Conservation (phyloP, 805 yeast species). For the Scheffersomyces ergatensis region DNA sequence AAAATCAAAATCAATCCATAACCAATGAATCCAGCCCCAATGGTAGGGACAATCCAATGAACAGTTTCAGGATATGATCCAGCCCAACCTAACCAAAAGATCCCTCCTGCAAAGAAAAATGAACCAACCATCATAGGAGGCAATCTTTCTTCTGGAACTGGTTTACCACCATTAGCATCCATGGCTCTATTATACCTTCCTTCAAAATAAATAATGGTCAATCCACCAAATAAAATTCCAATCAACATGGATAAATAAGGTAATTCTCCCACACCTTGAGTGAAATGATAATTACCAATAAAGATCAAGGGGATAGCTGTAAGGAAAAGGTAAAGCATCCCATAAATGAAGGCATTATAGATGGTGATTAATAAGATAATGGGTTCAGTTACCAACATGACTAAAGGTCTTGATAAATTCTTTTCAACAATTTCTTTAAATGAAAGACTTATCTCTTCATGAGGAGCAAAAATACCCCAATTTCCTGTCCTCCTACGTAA, state of each 20-base stretch:
- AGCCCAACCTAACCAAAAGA: constrained; percentile 87
- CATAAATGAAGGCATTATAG: constrained; percentile 51
- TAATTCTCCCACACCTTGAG: constrained; percentile 64
- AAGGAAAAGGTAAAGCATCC: constrained; percentile 43
- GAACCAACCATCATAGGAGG: constrained; percentile 76
- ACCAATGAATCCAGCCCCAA: constrained; percentile 42
- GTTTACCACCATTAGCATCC: constrained; percentile 50
- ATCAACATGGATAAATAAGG: constrained; percentile 77
- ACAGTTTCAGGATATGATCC: constrained; percentile 71
- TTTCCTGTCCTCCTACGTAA: constrained; percentile 39
- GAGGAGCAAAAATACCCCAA: constrained; percentile 39
- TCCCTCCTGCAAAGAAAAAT: constrained; percentile 69
- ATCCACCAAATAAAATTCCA: constrained; percentile 64
- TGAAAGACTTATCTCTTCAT: constrained; percentile 29
- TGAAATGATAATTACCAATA: constrained; percentile 53
- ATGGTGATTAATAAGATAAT: constrained; percentile 41
- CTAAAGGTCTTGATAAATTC: constrained; percentile 35
- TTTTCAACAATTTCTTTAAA: constrained; percentile 33
- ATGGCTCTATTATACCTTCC: constrained; percentile 47
- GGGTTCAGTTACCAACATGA: constrained; percentile 40
- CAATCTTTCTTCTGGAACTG: constrained; percentile 78
- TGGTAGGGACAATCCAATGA: constrained; percentile 71
- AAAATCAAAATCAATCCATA: constrained; percentile 54
- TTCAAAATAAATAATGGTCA: constrained; percentile 53
- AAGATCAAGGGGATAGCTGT: constrained; percentile 48